Evolutionary conservation across 2,329 filamentous ascomycete genomes (phyloP), one percentile per base, ranked within the genome.

Genomic region (Triangularia setosa): DNA sequence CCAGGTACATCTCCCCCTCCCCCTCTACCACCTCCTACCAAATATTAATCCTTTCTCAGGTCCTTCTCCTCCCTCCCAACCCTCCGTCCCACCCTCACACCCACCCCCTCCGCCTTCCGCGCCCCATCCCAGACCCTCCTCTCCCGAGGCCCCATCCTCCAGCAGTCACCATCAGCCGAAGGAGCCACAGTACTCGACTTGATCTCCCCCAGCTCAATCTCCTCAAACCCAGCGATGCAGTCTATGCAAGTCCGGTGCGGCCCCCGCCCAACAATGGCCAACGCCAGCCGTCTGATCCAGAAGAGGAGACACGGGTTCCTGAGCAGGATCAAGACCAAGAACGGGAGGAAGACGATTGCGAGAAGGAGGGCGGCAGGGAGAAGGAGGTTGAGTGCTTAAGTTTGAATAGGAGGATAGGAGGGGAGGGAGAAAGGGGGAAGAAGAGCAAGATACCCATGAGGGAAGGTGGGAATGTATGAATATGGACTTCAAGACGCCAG

Each of bases 231-330:
- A 28, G 81, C 82, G 8, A 75, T 87, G n/a, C 74, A 72, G 4
- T 79, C 76, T 54, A 73, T 72, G 65, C 84, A 86, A 76, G 76
- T 87, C 68, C 83, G 85, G 62, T 87, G 81, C 77, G 85, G 83
- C 1, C 85, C 84, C 57, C 81, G 84, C 65, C 80, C 84, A 71
- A 87, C 83, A 30, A 82, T 87, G 83, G 80, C 83, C 62, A 76
- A 79, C 58, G 76, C 80, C 62, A 85, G 81, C 62, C 79, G 85
- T 35, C 76, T 87, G 61, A 74, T 87, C 14, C 83, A 86, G 75
- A 87, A 87, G 79, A 79, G 85, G 24, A 79, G 84, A 68, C 81
- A 83, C 68, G 86, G 85, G 0, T 88, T 86, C 70, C 73, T 88
- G 57, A 79, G 77, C 68, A 77, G 85, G 40, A 74, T 80, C 68